Base-by-base conservation (phyloP, 2,329 filamentous ascomycete genomes). In the Venturia carpophila region DNA sequence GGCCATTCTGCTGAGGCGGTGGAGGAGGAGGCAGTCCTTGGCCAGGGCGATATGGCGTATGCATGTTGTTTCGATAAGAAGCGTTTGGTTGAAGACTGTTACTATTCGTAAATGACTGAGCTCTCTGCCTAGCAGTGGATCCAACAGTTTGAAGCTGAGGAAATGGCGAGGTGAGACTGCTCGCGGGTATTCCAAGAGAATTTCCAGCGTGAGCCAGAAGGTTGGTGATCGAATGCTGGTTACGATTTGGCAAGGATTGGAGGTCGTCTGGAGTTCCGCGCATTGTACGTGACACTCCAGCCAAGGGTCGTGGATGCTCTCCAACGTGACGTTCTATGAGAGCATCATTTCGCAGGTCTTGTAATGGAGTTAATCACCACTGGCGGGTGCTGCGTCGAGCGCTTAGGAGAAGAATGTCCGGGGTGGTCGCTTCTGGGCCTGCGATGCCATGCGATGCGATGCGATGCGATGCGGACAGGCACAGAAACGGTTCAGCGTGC, bases 1-100 rank as follows among this genome's bases (percentile, higher is more conserved):
- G 74, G 49, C 80, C 76, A 24, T 79, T 76, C 66, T 83, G 82
- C 64, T 82, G 82, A 30, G 83, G 83, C 52, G 84, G 82, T 39
- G 82, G 81, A 34, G 65, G 65, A 58, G 52, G 49, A 24, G 61
- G 65, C 10, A 64, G 39, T 34, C 62, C 49, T 30, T 66, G 63
- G 5, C 65, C 65, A n/a, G 67, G 68, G 30, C 66, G 66, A 45
- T 68, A 67, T 30, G 66, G 65, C 19, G 65, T 60, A 41, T 67
- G 66, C 66, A 67, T 67, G 13, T 47, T 65, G 52, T 41, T 56
- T 17, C 37, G 27, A 52, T 60, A 64, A 3, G 63, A 13, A 34
- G 24, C 6, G 60, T 43, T 61, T 17, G 60, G 68, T 67, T 71
- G 71, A 65, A 70, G 41, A 43, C 70, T 69, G 61, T 71, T 72